Conservation (phyloP, 768 basidiomycete species). For the Rickenella mellea region DNA sequence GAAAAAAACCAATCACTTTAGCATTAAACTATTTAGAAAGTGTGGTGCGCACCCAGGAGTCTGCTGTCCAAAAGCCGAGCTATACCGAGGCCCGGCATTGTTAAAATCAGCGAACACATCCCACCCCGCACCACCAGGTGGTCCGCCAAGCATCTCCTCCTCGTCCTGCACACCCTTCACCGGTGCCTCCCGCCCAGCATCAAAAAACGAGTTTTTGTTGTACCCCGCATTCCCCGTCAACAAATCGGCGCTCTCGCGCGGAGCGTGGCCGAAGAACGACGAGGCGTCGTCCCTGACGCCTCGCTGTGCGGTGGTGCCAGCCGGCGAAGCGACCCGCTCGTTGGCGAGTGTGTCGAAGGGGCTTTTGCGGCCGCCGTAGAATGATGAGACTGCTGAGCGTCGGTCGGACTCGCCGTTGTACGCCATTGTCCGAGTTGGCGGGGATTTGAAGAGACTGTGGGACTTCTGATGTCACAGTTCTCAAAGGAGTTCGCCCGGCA, state of each 20-base stretch:
- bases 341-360: constrained; percentile 55
- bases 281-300: constrained; percentile 56
- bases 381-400: constrained; percentile 72
- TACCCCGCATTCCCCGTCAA: constrained; percentile 41
- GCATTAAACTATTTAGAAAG: not conserved
- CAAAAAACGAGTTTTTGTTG: constrained; percentile 60
- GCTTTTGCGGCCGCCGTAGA: constrained; percentile 57
- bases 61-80: constrained; percentile 44
- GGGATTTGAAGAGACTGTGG: too few species aligned
- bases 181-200: constrained; percentile 63
- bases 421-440: too few species aligned
- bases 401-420: constrained; percentile 47
- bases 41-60: constrained; percentile 35
- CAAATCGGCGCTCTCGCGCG: constrained; percentile 34
- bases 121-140: constrained; percentile 32
- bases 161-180: constrained; percentile 73
- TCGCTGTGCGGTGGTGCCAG: constrained; percentile 11
- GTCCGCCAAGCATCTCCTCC: constrained; percentile 27
- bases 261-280: constrained; percentile 53
- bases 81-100: constrained; percentile 74
- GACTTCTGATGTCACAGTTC: too few species aligned
- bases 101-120: constrained; percentile 89
- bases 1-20: not conserved
- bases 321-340: constrained; percentile 25
- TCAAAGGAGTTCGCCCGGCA: too few species aligned